A percentile compares a stretch with the other conserved stretches of the same genome.
Evolutionary conservation across 202 grass and related monocot species (phyloP).

Genomic region (Schoenoplectus tabernaemontani): DNA sequence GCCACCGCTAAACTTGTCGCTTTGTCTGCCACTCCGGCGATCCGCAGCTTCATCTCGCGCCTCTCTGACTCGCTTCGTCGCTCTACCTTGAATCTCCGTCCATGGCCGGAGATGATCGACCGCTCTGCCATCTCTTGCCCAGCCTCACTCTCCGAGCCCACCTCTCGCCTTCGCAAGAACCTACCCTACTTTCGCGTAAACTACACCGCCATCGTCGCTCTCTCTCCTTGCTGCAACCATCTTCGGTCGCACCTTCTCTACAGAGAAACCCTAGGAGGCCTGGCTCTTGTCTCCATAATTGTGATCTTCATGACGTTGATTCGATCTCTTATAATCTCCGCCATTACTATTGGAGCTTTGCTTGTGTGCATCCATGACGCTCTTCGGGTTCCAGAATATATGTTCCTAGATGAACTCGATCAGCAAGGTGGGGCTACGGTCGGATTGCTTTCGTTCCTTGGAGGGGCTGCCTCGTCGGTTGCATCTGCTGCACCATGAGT

Average conservation of each 20-base stretch:
- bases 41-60: conserved; percentile 27
- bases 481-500: conserved; percentile 14
- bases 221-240: conserved; percentile 30
- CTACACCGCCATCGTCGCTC: conserved; percentile 35
- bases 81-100: conserved; percentile 29
- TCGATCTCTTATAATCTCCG: conserved; percentile 44
- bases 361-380: conserved; percentile 35
- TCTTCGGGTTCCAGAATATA: conserved; percentile 36
- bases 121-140: conserved; percentile 25
- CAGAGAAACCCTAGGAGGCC: conserved; percentile 31
- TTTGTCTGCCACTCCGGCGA: background rate
- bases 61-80: conserved; percentile 36
- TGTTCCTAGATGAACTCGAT: conserved; percentile 40
- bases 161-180: conserved; percentile 45
- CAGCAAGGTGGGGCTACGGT: background rate
- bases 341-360: conserved; percentile 28
- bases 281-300: conserved; percentile 28
- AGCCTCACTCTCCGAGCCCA: conserved; percentile 33
- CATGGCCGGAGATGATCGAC: conserved; percentile 41
- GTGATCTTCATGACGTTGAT: conserved; percentile 51
- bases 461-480: conserved; percentile 8
- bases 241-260: conserved; percentile 40
- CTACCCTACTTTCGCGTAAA: conserved; percentile 51
- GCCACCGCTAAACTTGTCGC: background rate
- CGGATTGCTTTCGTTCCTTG: conserved; percentile 21